Percentiles rank a stretch among this genome's conserved stretches.
phyloP scores from a whole-genome alignment of 2,329 filamentous ascomycete species.

The Ilyonectria destructans region DNA sequence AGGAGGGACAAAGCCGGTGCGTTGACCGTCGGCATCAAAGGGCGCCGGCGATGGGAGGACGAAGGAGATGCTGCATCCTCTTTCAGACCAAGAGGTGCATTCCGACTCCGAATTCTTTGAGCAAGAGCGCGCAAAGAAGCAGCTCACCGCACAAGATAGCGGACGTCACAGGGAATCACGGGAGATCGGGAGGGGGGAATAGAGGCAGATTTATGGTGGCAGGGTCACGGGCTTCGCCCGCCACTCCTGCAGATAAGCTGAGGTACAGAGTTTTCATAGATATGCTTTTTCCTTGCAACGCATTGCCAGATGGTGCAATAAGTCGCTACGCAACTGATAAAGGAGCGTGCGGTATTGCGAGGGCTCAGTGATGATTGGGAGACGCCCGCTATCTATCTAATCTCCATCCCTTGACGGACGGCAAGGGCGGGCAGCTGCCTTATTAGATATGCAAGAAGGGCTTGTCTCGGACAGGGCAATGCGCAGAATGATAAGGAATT shows the following conservation, averaged over 20 bases:
- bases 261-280: conserved; percentile 39
- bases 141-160: neutral
- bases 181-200: conserved; percentile 31
- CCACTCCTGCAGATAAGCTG: conserved; percentile 44
- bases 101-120: conserved; percentile 1
- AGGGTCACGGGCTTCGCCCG: conserved; percentile 38
- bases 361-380: conserved; percentile 46
- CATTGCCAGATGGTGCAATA: conserved; percentile 42
- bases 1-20: conserved; percentile 18
- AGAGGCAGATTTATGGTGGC: conserved; percentile 42
- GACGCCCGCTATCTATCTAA: conserved; percentile 43
- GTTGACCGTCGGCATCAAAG: conserved; percentile 4
- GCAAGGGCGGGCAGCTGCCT: conserved; percentile 39
- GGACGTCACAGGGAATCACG: conserved; percentile 1
- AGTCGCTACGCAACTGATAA: conserved; percentile 44
- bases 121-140: neutral
- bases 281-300: conserved; percentile 40
- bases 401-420: conserved; percentile 42
- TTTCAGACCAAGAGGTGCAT: conserved; percentile 8
- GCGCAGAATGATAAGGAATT: conserved; percentile 26
- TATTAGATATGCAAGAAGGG: conserved; percentile 36
- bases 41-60: conserved; percentile 1
- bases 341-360: conserved; percentile 36
- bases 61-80: neutral
- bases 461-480: conserved; percentile 31